These are phyloP conservation scores for Yamadazyma siamensis DNA, from an alignment of 1,139 yeast species.

Conservation along the genomic window DNA sequence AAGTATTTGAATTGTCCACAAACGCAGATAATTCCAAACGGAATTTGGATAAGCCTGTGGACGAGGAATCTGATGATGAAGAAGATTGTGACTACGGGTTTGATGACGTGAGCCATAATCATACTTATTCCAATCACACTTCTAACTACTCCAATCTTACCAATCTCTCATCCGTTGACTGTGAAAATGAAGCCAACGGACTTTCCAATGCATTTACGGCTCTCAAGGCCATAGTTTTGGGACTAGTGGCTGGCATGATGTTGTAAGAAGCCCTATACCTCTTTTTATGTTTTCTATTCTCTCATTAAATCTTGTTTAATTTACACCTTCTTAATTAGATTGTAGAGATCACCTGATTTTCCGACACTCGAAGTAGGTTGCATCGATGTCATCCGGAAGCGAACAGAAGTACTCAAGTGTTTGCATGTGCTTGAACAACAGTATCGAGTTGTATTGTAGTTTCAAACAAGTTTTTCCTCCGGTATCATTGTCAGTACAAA, in stretches of 20 bases:
- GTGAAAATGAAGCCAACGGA: constrained; percentile 14
- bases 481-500: constrained; percentile 36
- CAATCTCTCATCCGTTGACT: constrained; percentile 14
- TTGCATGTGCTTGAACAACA: constrained; percentile 47
- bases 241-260: constrained; percentile 20
- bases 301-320: constrained; percentile 11
- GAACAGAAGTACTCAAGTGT: constrained; percentile 43
- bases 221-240: constrained; percentile 18
- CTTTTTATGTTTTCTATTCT: constrained; percentile 11
- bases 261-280: constrained; percentile 11
- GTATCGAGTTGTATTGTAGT: constrained; percentile 33
- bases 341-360: constrained; percentile 32
- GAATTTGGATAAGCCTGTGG: constrained; percentile 10
- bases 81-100: constrained; percentile 3
- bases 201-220: constrained; percentile 12
- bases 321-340: too few relatives aligned
- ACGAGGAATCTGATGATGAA: constrained; percentile 4
- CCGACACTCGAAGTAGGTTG: constrained; percentile 48
- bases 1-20: constrained; percentile 12
- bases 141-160: constrained; percentile 9
- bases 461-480: constrained; percentile 49
- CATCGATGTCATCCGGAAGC: constrained; percentile 44
- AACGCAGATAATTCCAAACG: constrained; percentile 10
- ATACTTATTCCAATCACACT: constrained; percentile 10
- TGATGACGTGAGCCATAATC: constrained; percentile 6